Evolutionary conservation across 805 yeast species (phyloP).

Genomic region (Kodamaea hsintzibuensis): DNA sequence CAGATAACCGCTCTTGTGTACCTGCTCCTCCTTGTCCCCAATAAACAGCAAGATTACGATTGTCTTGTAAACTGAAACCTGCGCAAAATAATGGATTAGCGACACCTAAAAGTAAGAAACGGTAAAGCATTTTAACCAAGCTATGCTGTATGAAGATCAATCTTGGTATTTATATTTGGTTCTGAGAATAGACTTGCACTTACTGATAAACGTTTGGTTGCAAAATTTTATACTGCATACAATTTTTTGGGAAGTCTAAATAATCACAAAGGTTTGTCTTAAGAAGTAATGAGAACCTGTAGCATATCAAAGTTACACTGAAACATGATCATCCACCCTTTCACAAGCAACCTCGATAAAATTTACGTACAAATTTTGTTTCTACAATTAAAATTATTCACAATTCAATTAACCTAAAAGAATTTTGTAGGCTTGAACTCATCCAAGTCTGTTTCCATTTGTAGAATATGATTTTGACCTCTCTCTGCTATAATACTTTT

Average conservation of each 20-base stretch:
- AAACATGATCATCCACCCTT: too few relatives aligned
- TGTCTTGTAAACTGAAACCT: slow-evolving; percentile 37
- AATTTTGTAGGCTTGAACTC: slow-evolving; percentile 14
- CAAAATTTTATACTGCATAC: background rate
- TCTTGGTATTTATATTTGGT: background rate
- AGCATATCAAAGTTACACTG: too few relatives aligned
- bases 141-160: background rate
- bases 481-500: slow-evolving; percentile 6
- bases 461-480: slow-evolving; percentile 8
- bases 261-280: too few relatives aligned
- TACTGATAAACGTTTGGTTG: background rate
- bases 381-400: background rate
- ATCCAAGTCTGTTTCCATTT: slow-evolving; percentile 15
- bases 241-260: background rate
- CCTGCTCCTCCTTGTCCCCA: slow-evolving; percentile 84
- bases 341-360: too few relatives aligned
- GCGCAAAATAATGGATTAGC: background rate
- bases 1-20: slow-evolving; percentile 36
- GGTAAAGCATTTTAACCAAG: background rate
- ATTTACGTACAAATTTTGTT: too few relatives aligned
- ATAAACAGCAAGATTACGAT: slow-evolving; percentile 69
- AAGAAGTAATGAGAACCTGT: background rate
- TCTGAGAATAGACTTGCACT: background rate
- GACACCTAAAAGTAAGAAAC: background rate
- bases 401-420: background rate